Evolutionary conservation across 2,329 filamentous ascomycete species (phyloP), one percentile per base, ranked within the genome.

Genomic region (Penicillium nordicum): DNA sequence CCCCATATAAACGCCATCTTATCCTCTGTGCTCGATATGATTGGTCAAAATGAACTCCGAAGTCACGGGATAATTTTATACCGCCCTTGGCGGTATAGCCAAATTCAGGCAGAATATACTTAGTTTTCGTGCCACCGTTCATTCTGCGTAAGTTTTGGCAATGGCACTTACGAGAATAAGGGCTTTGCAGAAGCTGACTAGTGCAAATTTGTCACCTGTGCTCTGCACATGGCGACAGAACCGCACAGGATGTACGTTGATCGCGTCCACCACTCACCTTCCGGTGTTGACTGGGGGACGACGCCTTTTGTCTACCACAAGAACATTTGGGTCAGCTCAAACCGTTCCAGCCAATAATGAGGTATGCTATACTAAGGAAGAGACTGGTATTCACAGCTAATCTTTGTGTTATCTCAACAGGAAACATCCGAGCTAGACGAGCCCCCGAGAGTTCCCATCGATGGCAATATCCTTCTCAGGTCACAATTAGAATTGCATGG

Each of bases 401-500:
- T 1, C 3, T 21, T 18, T 9, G 5, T 30, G 18, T 4, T 1
- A 5, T 41, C n/a, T 21, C n/a, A 16, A 8, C 23, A 61, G 45
- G 8, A 50, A 43, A 14, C 42, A 11, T 4, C 18, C 32, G 50
- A 37, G 16, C 36, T 40, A 21, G 46, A 53, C 25, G 30, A 53
- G 16, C 46, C 41, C 4, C 50, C 30, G 30, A 34, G 23, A 5
- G 2, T 30, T 10, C 29, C 40, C 11, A 25, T 47, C 47, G 48
- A 46, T 25, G 63, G 69, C 47, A 62, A 72, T 50, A 66, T 69
- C 37, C 66, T 68, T 14, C 58, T 68, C 8, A 61, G 69, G 46
- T 67, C 62, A 44, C 73, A 76, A 55, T 67, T 76, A 34, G 70
- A 73, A 54, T 63, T 66, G 32, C 69, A 71, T 46, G 68, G 67